A percentile compares a stretch with the other conserved stretches of the same genome.
These are phyloP conservation scores for Chloroidium sp. DNA, from an alignment of 163 green algal genomes.

Conservation along the genomic window DNA sequence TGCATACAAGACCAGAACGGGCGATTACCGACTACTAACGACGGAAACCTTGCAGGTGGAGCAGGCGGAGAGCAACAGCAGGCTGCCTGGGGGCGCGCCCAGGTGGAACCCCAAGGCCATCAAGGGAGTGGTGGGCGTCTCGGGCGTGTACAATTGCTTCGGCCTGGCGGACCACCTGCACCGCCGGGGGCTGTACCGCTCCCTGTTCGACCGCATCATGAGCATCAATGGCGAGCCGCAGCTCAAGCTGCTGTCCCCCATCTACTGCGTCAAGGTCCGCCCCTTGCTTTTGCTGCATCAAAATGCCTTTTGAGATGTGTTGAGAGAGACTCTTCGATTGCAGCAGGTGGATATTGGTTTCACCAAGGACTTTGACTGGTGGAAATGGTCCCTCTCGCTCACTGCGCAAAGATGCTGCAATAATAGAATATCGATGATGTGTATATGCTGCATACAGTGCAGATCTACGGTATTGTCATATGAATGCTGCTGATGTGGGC, in stretches of 20 bases:
- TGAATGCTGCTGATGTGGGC: no score
- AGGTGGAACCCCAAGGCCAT: conserved; percentile 25
- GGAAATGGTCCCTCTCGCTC: no score
- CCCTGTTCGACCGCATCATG: conserved; percentile 49
- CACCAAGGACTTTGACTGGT: not conserved
- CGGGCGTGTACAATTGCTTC: conserved; percentile 62
- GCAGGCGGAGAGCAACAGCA: conserved; percentile 8
- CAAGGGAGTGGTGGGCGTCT: conserved; percentile 63
- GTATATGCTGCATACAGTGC: no score
- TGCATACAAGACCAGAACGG: no score
- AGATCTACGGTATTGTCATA: no score
- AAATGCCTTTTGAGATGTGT: no score
- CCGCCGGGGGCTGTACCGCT: conserved; percentile 63
- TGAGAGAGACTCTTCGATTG: no score
- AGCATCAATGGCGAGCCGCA: conserved; percentile 31
- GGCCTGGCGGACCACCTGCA: conserved; percentile 76
- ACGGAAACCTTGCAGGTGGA: not conserved
- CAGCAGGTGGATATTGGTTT: no score
- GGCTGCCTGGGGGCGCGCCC: conserved; percentile 11
- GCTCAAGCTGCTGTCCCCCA: conserved; percentile 43
- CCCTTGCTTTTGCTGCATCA: not conserved
- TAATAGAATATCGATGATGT: no score
- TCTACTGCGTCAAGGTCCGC: conserved; percentile 18
- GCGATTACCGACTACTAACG: not conserved
- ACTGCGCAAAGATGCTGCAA: no score